Evolutionary conservation across 2,329 filamentous ascomycete genomes (phyloP), one percentile per base, ranked within the genome.

Genomic region (Botrytis cinerea): DNA sequence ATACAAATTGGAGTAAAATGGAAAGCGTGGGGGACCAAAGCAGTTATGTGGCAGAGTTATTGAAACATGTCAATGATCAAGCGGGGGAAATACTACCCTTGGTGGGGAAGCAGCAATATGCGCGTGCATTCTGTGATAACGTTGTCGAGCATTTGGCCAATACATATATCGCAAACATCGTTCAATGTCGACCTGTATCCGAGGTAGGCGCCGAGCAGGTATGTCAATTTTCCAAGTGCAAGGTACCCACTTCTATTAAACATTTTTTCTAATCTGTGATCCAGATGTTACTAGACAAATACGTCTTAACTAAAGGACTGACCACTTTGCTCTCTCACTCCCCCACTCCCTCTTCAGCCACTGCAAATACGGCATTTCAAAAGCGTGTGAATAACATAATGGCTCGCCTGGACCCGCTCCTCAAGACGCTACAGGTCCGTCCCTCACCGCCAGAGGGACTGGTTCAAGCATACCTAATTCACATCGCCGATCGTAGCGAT

Each of bases 391-490:
- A 92, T 80, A 88, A 91, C 74, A 92, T 89, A 80, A 96, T 97
- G 87, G 90, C 90, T 74, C 93, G 94, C 77, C 91, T 98, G 76
- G 95, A 98, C 80, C 93, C 94, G 0, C 88, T 99, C 35, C 91
- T 99, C 78, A 99, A 99, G 83, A 98, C 96, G 3, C 88, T 99
- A 4, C 96, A 99, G 85, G 95, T 99, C 66, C 93, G 93, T 43
- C 90, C 95, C 3, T 93, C 92, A 7, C 96, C 96, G 0, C 93
- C 95, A 0, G 96, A 99, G 84, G 95, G 93, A 2, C 89, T 99
- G 5, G 95, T 99, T 0, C 95, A 98, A 84, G 96, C 96, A 48
- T 99, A 99, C 82, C 90, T 99, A 48, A 97, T 98, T 82, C 96
- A 98, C 83, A 96, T 99, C 77, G 94, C 90, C 77, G 96, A 99